Conservation (phyloP, 2,329 filamentous ascomycete genomes). For the Gaeumannomyces sp. region DNA sequence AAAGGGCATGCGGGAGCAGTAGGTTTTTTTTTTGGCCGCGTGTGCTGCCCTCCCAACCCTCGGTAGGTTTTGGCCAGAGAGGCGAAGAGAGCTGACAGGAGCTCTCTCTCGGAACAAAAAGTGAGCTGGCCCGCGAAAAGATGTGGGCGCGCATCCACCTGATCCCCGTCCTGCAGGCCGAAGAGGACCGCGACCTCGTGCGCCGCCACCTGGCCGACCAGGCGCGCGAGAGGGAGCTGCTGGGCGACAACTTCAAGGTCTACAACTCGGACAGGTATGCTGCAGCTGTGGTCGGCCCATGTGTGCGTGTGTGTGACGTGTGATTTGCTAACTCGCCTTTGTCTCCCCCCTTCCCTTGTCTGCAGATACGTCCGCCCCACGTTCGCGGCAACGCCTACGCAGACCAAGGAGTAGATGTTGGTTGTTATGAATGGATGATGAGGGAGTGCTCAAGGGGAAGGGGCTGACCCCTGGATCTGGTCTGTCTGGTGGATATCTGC, state of each 20-base stretch:
- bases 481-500: neutral
- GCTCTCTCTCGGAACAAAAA: constrained; percentile 32
- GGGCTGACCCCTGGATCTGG: neutral
- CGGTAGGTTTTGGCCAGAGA: too few relatives aligned
- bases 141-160: constrained; percentile 97
- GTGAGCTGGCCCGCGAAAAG: constrained; percentile 92
- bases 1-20: constrained; percentile 84
- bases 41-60: too few relatives aligned
- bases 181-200: constrained; percentile 93
- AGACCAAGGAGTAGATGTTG: constrained; percentile 1
- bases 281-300: too few relatives aligned
- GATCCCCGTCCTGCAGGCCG: constrained; percentile 87
- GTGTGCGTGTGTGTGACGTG: too few relatives aligned
- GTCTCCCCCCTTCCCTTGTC: neutral
- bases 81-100: too few relatives aligned
- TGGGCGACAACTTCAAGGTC: constrained; percentile 76
- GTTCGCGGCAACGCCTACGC: constrained; percentile 63
- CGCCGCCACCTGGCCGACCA: constrained; percentile 80
- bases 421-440: neutral
- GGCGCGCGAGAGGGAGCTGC: constrained; percentile 81
- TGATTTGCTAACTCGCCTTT: neutral
- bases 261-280: constrained; percentile 74
- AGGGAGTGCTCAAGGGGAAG: neutral
- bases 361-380: constrained; percentile 74
- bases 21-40: too few relatives aligned